Evolutionary conservation across 2,329 filamentous ascomycete genomes (phyloP).

Genomic region (Cladophialophora bantiana): DNA sequence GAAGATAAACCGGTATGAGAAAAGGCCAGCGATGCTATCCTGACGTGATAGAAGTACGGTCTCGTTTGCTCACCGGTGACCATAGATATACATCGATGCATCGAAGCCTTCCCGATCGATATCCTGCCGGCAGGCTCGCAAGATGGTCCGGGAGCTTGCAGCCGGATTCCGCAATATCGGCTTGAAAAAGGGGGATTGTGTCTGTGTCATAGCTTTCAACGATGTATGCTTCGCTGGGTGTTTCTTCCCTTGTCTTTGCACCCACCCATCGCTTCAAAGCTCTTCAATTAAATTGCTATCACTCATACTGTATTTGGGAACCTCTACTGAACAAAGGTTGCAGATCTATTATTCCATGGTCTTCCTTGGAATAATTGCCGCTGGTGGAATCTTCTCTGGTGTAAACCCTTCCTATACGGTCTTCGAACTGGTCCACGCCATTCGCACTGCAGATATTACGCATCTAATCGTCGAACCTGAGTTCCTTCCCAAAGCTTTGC

Average conservation of each 20-base stretch:
- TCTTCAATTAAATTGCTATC: too few relatives aligned
- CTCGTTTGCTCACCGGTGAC: neutral
- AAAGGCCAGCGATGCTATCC: neutral
- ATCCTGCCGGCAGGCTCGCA: slow-evolving; percentile 19
- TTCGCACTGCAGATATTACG: slow-evolving; percentile 53
- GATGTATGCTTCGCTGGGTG: slow-evolving; percentile 38
- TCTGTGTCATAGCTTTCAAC: slow-evolving; percentile 65
- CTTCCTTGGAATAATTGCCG: slow-evolving; percentile 53
- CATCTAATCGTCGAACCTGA: slow-evolving; percentile 54
- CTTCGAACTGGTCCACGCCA: slow-evolving; percentile 56
- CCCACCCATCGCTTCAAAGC: neutral
- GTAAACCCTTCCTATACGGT: slow-evolving; percentile 58
- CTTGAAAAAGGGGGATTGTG: slow-evolving; percentile 56
- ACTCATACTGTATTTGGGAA: neutral
- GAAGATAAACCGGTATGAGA: slow-evolving; percentile 50
- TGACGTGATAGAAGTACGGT: neutral
- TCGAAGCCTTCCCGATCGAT: slow-evolving; percentile 49
- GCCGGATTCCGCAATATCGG: slow-evolving; percentile 53
- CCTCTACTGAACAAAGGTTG: neutral
- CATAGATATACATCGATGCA: slow-evolving; percentile 56
- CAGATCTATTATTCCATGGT: slow-evolving; percentile 48
- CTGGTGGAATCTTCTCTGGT: slow-evolving; percentile 58
- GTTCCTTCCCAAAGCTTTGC: slow-evolving; percentile 8
- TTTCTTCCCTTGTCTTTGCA: neutral
- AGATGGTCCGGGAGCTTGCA: slow-evolving; percentile 57